Base-by-base conservation (phyloP, 2,329 filamentous ascomycete genomes). In the Thelonectria rubi region DNA sequence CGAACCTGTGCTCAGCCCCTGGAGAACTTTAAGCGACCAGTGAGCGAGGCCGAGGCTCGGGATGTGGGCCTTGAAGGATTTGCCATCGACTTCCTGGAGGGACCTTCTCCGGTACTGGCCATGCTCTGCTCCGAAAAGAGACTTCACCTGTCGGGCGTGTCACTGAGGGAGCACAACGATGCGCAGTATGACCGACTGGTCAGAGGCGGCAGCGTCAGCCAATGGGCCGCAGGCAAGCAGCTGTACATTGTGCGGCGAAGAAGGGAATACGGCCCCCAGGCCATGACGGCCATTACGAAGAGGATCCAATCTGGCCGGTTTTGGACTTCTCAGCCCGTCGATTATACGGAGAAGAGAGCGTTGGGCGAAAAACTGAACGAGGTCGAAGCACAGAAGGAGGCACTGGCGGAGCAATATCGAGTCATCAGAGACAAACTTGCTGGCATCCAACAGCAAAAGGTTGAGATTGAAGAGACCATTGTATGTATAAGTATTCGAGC, bases 121-220 rank as follows among this genome's bases (percentile, higher is more conserved):
- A 95, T 97, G 91, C 85, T 99, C 20, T 97, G 93, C 75, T 85
- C 88, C 12, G 89, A 91, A 67, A 86, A 84, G 60, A 84, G 80
- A 55, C 76, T 97, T 7, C 88, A 97, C 69, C 79, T 81, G 24
- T 89, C 89, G 6, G 92, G 87, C 0, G 84, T 94, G 46, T 82
- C 86, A 15, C 79, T 88, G 14, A 75, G 75, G 5, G 87, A 92
- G 10, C 86, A 94, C 34, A 85, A 76, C 2, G 85, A 91, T 32
- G 81, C 85, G 40, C 88, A 93, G 68, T 92, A 89, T 70, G 81
- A 90, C n/a, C 78, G 76, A n/a, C 80, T 97, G 34, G 78, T 86
- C 43, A 77, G 79, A 14, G 84, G 81, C 50, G 79, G 83, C 14
- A 82, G 81, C 21, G 84, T 97, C 53, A 82, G 77, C 43, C 84